Evolutionary conservation across 768 basidiomycete genomes (phyloP).

Genomic region (Phanerochaete sordida): DNA sequence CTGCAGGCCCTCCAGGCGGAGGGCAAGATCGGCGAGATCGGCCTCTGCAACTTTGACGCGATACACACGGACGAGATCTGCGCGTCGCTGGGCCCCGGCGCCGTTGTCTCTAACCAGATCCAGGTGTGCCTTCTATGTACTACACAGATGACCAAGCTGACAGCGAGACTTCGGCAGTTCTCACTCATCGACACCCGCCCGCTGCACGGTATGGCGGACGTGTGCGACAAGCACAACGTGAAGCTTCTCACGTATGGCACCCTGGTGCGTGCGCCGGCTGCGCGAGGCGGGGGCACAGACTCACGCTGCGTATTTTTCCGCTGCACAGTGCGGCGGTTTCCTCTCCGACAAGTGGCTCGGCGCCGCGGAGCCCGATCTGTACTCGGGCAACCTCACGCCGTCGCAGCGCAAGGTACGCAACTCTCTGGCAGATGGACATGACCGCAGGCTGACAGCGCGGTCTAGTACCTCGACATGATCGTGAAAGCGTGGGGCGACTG

Average conservation of each 20-base stretch:
- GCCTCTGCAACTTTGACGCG: slow-evolving; percentile 81
- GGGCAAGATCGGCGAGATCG: slow-evolving; percentile 61
- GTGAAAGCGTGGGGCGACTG: slow-evolving; percentile 76
- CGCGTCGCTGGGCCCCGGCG: slow-evolving; percentile 63
- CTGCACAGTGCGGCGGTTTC: slow-evolving; percentile 74
- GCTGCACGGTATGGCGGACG: slow-evolving; percentile 71
- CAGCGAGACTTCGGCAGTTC: slow-evolving; percentile 50
- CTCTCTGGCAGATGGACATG: background rate
- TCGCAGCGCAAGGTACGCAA: slow-evolving; percentile 71
- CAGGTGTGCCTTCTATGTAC: slow-evolving; percentile 66
- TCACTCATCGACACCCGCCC: slow-evolving; percentile 80
- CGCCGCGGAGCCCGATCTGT: slow-evolving; percentile 65
- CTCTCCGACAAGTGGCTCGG: slow-evolving; percentile 74
- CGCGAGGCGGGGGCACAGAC: background rate
- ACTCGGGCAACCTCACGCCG: slow-evolving; percentile 65
- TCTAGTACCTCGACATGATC: slow-evolving; percentile 81
- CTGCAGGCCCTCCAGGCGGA: slow-evolving; percentile 58
- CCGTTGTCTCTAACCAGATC: slow-evolving; percentile 79
- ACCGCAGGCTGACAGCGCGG: background rate
- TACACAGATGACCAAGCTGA: no score
- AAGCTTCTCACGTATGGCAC: slow-evolving; percentile 84
- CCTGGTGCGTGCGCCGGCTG: slow-evolving; percentile 43
- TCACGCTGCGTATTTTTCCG: background rate
- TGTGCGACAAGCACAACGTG: slow-evolving; percentile 67
- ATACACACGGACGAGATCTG: slow-evolving; percentile 77